Evolutionary conservation across 352 stramenopile genomes (phyloP).

Genomic region (Pythium insidiosum): DNA sequence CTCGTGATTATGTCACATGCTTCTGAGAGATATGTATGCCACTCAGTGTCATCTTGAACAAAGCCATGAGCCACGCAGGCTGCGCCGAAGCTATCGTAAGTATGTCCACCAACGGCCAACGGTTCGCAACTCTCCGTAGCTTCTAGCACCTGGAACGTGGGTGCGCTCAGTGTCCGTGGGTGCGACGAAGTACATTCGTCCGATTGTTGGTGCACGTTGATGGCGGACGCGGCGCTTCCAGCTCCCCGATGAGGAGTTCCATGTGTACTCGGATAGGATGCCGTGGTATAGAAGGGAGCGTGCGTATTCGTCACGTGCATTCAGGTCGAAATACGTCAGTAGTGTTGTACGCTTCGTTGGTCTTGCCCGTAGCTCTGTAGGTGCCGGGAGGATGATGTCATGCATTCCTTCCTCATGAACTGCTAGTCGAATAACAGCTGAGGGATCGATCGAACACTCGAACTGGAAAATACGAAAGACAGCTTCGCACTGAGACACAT

Average conservation of each 20-base stretch:
- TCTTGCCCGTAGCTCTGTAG: background rate
- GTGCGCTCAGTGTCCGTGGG: background rate
- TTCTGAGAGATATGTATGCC: no score
- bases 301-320: background rate
- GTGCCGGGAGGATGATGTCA: background rate
- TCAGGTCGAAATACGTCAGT: background rate
- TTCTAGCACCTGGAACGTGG: background rate
- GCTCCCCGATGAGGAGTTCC: background rate
- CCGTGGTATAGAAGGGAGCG: conserved; percentile 1
- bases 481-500: conserved; percentile 22
- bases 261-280: background rate
- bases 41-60: background rate
- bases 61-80: background rate
- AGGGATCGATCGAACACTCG: background rate
- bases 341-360: background rate
- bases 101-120: background rate
- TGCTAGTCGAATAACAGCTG: background rate
- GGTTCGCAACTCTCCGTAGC: no score
- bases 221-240: no score
- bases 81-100: background rate
- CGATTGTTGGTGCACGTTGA: background rate
- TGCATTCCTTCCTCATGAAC: no score
- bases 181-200: background rate
- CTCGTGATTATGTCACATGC: no score
- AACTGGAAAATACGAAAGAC: conserved; percentile 15